phyloP scores from a whole-genome alignment of 441 rosid genomes.

The Eugenia klotzschiana region DNA sequence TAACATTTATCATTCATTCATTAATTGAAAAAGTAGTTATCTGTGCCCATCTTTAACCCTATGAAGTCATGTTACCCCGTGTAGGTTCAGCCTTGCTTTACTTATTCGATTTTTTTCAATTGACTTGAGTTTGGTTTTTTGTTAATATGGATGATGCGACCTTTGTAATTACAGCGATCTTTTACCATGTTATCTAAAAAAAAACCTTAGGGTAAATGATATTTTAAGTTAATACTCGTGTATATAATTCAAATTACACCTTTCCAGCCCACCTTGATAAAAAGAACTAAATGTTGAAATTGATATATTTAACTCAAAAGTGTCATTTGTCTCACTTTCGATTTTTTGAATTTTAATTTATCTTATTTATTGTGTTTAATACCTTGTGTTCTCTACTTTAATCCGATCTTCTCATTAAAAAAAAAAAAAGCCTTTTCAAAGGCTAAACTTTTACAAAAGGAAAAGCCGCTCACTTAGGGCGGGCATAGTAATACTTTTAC shows the following conservation, averaged over 20 bases:
- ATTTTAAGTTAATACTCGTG: neutral
- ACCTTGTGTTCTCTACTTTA: neutral
- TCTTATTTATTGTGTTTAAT: neutral
- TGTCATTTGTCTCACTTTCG: neutral
- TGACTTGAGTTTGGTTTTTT: neutral
- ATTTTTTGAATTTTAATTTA: neutral
- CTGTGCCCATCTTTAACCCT: neutral
- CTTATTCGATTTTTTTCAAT: neutral
- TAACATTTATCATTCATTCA: neutral
- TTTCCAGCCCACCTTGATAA: neutral
- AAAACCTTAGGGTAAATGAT: neutral
- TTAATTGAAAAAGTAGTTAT: neutral
- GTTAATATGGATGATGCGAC: neutral
- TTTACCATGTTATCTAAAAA: neutral
- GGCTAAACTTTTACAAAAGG: neutral
- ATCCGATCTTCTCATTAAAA: neutral
- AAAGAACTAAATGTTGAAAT: neutral
- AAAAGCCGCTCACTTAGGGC: too few species aligned
- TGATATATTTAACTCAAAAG: neutral
- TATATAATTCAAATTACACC: neutral
- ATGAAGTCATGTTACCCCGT: neutral
- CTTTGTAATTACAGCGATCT: neutral
- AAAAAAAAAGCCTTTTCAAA: neutral
- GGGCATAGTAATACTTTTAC: too few species aligned
- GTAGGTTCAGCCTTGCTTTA: neutral